Conservation (phyloP, 2,329 filamentous ascomycete genomes). For the Blastomyces gilchristii region DNA sequence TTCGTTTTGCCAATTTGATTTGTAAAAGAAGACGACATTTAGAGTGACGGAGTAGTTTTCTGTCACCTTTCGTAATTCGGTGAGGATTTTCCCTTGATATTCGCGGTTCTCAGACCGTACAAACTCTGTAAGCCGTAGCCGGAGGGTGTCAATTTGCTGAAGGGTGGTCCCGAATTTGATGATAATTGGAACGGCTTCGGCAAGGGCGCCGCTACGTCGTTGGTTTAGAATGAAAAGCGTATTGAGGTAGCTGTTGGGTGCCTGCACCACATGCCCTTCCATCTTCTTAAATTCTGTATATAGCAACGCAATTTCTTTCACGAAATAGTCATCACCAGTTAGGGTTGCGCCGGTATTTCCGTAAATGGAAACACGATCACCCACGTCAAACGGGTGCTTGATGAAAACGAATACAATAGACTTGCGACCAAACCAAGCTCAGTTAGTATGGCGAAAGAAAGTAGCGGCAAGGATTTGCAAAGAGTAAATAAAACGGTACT, state of each 20-base stretch:
- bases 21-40: conserved; percentile 96
- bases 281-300: conserved; percentile 99
- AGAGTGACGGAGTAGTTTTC: conserved; percentile 78
- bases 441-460: not conserved
- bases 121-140: conserved; percentile 70
- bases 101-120: conserved; percentile 79
- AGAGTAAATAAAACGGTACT: conserved; percentile 54
- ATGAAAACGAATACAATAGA: conserved; percentile 93
- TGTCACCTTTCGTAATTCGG: conserved; percentile 67
- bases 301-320: conserved; percentile 83
- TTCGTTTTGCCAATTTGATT: conserved; percentile 94
- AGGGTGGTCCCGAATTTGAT: conserved; percentile 83
- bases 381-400: conserved; percentile 95
- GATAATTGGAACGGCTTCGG: conserved; percentile 71
- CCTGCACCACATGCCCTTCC: conserved; percentile 92
- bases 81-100: conserved; percentile 75
- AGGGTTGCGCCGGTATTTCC: conserved; percentile 73
- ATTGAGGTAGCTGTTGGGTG: conserved; percentile 88
- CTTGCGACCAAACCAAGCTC: conserved; percentile 37
- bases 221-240: conserved; percentile 92
- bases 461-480: conserved; percentile 65
- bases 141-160: conserved; percentile 72
- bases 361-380: conserved; percentile 84
- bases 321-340: conserved; percentile 86
- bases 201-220: conserved; percentile 75